Percentiles rank a stretch among this genome's conserved stretches.
These are phyloP conservation scores for Russula foetens DNA, from an alignment of 768 basidiomycete species.

Conservation along the genomic window DNA sequence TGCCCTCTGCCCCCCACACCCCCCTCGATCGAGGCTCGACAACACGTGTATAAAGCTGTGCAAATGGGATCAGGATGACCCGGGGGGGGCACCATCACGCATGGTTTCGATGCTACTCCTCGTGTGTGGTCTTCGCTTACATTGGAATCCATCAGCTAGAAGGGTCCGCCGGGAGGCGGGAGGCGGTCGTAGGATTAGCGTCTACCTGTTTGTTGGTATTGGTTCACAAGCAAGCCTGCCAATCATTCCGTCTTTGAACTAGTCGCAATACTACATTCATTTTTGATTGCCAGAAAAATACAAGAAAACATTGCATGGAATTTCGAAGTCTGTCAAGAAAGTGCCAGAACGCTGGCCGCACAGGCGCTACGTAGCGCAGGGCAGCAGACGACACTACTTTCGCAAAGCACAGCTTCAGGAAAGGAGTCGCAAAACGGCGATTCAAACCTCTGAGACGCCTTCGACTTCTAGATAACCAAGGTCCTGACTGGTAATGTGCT, in stretches of 20 bases:
- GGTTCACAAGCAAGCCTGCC: not conserved
- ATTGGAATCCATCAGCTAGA: slow-evolving; percentile 4
- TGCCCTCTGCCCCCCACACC: slow-evolving; percentile 10
- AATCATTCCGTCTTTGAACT: slow-evolving; percentile 16
- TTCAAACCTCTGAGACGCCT: slow-evolving; percentile 4
- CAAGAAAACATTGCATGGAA: slow-evolving; percentile 7
- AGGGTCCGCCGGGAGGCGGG: not conserved
- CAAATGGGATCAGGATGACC: slow-evolving; percentile 1
- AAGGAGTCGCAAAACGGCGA: not conserved
- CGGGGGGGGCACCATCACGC: slow-evolving; percentile 16
- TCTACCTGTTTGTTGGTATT: not conserved
- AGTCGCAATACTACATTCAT: slow-evolving; percentile 8
- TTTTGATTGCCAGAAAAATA: slow-evolving; percentile 15
- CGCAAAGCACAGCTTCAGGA: not conserved
- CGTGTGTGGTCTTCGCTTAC: not conserved
- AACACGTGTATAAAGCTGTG: slow-evolving; percentile 16
- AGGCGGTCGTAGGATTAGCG: not conserved
- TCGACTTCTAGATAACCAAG: not conserved
- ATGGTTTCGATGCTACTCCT: slow-evolving; percentile 1
- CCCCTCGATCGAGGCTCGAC: slow-evolving; percentile 4
- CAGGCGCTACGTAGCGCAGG: not conserved
- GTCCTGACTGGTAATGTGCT: slow-evolving; percentile 11
- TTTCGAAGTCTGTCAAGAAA: slow-evolving; percentile 12
- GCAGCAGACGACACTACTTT: not conserved
- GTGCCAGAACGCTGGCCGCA: not conserved